A percentile compares a stretch with the other conserved stretches of the same genome.
phyloP scores from a whole-genome alignment of 2,329 filamentous ascomycete species.

The Hysterium pulicare region DNA sequence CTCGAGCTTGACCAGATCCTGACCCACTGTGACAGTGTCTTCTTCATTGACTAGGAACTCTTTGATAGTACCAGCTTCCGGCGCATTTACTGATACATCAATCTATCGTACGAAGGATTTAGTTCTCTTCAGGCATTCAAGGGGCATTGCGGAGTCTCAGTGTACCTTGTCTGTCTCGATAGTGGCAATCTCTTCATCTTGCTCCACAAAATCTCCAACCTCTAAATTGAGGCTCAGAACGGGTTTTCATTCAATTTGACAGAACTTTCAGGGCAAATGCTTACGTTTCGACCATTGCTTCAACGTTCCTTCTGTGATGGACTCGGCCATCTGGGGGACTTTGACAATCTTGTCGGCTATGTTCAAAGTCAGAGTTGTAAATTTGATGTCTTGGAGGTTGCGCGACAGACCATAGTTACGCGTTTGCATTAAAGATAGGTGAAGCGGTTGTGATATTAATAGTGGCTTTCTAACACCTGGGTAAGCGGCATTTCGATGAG shows the following conservation, averaged over 20 bases:
- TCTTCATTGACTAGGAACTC: conserved; percentile 90
- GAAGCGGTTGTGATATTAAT: conserved; percentile 23
- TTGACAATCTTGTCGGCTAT: conserved; percentile 80
- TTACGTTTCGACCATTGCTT: conserved; percentile 87
- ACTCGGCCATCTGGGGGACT: conserved; percentile 97
- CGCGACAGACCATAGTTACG: conserved; percentile 31
- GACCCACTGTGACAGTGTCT: conserved; percentile 90
- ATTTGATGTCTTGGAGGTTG: not conserved
- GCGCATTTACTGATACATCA: conserved; percentile 93
- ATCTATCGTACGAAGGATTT: conserved; percentile 63
- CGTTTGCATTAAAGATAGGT: conserved; percentile 28
- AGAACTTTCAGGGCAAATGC: conserved; percentile 13
- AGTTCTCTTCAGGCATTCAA: not conserved
- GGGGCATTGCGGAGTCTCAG: not conserved
- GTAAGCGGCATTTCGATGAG: not conserved
- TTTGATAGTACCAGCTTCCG: conserved; percentile 84
- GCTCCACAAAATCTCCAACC: conserved; percentile 89
- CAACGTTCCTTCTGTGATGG: conserved; percentile 93
- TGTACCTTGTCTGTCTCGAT: conserved; percentile 97
- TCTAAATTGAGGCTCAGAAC: conserved; percentile 44
- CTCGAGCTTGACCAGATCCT: conserved; percentile 85
- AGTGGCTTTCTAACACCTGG: conserved; percentile 22
- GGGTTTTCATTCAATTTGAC: too few relatives aligned
- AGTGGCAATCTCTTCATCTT: conserved; percentile 95
- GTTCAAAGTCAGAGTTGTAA: conserved; percentile 6